Evolutionary conservation across 1,284 basidiomycete species (phyloP).

Genomic region (Leccinum subrobustum): DNA sequence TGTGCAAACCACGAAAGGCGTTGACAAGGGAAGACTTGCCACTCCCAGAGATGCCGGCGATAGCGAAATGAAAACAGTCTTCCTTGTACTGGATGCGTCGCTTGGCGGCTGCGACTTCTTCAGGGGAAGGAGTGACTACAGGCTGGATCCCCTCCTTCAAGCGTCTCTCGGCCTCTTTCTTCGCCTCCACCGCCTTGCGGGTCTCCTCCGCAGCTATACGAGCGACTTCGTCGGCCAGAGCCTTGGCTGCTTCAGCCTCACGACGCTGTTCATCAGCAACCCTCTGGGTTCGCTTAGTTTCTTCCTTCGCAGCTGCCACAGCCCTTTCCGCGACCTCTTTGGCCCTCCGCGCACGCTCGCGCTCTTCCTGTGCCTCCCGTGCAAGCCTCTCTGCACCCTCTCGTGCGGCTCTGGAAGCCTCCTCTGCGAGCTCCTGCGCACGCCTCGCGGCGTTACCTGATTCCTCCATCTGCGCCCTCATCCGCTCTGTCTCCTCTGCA

Average conservation of each 20-base stretch:
- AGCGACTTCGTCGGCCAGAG: not conserved
- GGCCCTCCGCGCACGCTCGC: constrained; percentile 5
- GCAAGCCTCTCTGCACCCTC: not conserved
- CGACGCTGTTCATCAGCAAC: not conserved
- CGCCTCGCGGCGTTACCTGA: not conserved
- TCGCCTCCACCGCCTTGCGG: not conserved
- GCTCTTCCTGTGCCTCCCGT: constrained; percentile 9
- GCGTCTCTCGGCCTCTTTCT: not conserved
- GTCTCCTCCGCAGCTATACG: not conserved
- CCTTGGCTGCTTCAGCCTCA: not conserved
- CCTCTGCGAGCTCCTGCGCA: not conserved
- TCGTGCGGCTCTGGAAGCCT: not conserved
- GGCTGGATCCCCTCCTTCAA: not conserved
- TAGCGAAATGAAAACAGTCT: not conserved
- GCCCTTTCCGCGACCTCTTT: constrained; percentile 14
- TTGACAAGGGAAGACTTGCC: not conserved
- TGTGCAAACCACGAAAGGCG: not conserved
- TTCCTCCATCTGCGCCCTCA: not conserved
- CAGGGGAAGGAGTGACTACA: not conserved
- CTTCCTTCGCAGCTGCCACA: constrained; percentile 2
- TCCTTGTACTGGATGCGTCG: not conserved
- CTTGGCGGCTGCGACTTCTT: not conserved
- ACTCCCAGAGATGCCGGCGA: not conserved
- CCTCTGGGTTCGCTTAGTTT: not conserved
- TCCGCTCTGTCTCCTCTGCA: not conserved